Base-by-base conservation (phyloP, 176 grass and related monocot genomes). In the Areca catechu region DNA sequence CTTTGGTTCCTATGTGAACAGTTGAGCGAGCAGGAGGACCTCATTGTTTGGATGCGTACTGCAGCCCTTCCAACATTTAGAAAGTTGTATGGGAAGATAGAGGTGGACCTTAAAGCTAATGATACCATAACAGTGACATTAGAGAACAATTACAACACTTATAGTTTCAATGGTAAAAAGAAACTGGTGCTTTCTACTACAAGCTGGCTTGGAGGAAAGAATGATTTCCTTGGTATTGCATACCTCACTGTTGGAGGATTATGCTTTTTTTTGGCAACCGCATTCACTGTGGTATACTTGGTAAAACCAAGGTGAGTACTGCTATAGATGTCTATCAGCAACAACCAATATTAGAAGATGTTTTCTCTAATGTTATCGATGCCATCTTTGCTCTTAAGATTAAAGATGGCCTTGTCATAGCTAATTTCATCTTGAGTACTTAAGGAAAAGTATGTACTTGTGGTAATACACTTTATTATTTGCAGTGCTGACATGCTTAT, bases 1-100 rank as follows among this genome's bases (percentile, higher is more conserved):
- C 22, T 53, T 10, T 24, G 5, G 0, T n/a, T 66, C 16, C 15
- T 50, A 53, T 22, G 17, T 53, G 1, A 73, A 60, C 78, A 90
- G 82, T 57, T 90, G 68, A 90, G 68, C 18, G 16, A 82, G 34
- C 86, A 90, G 48, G 86, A 85, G 24, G 68, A 90, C 7, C 68
- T 90, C 50, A 85, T 90, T 23, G 86, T 90, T 20, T 90, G 86
- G 86, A 90, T 85, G 86, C 68, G 82, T 1, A 82, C 75, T 0
- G 86, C 78, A 7, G 86, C 86, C 15, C 72, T 90, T 17, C 86
- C 86, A 22, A 82, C 75, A 37, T 90, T 90, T 63, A 74, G 86
- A 58, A 90, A 90, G 60, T 60, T 85, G 51, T 90, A 90, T 18
- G 86, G 82, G 16, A 85, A 50, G 60, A 76, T 90, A 20, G 68